Evolutionary conservation across 2,329 filamentous ascomycete species (phyloP).

Genomic region (Colletotrichum filicis): DNA sequence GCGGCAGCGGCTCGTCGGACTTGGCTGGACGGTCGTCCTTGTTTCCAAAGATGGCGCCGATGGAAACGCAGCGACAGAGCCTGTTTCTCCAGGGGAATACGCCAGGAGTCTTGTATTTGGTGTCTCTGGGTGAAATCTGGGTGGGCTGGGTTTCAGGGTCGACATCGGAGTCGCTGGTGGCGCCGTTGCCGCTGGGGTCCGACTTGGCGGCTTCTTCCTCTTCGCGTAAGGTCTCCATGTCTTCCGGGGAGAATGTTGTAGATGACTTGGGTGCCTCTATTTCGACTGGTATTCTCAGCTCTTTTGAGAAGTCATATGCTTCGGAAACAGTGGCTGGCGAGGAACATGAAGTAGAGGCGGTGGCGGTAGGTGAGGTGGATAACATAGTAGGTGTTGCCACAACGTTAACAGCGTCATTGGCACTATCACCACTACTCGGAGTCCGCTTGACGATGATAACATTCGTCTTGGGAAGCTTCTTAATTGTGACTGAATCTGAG

Average conservation of each 20-base stretch:
- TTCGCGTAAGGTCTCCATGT: neutral
- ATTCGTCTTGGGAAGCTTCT: neutral
- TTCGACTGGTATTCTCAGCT: neutral
- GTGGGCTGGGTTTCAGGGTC: neutral
- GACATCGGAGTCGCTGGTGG: too few relatives aligned
- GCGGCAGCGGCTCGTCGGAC: too few relatives aligned
- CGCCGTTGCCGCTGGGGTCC: neutral
- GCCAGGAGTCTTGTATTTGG: neutral
- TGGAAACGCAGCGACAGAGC: neutral
- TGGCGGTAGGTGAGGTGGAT: too few relatives aligned
- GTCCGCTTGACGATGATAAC: neutral
- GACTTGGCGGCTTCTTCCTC: neutral
- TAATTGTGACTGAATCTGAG: neutral
- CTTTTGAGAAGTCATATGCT: neutral
- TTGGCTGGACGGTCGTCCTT: neutral
- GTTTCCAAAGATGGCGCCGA: neutral
- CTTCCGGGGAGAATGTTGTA: too few relatives aligned
- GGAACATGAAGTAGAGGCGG: too few relatives aligned
- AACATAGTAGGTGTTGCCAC: neutral
- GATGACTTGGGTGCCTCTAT: too few relatives aligned
- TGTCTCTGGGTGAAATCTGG: neutral
- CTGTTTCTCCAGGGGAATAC: neutral
- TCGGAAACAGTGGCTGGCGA: neutral
- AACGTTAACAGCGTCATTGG: neutral
- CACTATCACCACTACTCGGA: neutral